These are phyloP conservation scores for Aspergillus glaucus DNA, from an alignment of 2,329 filamentous ascomycete species.

Conservation along the genomic window DNA sequence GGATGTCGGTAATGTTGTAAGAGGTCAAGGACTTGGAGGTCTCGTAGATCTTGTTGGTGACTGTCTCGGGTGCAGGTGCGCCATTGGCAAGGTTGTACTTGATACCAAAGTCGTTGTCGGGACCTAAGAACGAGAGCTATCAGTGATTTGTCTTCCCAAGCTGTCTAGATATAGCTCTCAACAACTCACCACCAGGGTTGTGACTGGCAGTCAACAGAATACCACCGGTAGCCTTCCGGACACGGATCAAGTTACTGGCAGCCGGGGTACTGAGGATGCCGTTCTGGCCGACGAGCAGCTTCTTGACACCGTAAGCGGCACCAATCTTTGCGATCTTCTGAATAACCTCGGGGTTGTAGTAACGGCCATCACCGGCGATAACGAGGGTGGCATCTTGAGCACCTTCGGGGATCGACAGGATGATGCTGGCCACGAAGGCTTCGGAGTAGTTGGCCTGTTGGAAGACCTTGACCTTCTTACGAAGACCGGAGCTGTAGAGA, in stretches of 20 bases:
- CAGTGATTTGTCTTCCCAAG: background rate
- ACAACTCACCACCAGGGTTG: conserved; percentile 81
- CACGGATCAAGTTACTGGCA: conserved; percentile 91
- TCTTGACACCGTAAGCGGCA: conserved; percentile 96
- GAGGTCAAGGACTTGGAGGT: conserved; percentile 81
- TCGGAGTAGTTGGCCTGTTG: conserved; percentile 94
- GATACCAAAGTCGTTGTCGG: conserved; percentile 94
- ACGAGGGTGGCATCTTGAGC: conserved; percentile 83
- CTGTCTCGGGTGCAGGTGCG: conserved; percentile 87
- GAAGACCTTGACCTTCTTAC: conserved; percentile 98
- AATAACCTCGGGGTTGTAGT: conserved; percentile 93
- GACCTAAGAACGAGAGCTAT: conserved; percentile 51
- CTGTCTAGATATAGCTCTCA: background rate
- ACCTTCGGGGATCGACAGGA: conserved; percentile 94
- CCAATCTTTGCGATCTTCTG: conserved; percentile 97
- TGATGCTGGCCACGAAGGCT: conserved; percentile 87
- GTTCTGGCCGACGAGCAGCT: conserved; percentile 91
- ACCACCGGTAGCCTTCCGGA: conserved; percentile 89
- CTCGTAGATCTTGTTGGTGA: conserved; percentile 97
- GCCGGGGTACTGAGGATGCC: conserved; percentile 96
- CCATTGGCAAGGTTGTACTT: conserved; percentile 99
- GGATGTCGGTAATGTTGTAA: conserved; percentile 87
- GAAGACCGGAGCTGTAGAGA: conserved; percentile 74
- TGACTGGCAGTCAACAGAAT: conserved; percentile 96
- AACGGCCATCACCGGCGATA: conserved; percentile 94